phyloP scores from a whole-genome alignment of 805 yeast species.

The Kuraishia ogatae region DNA sequence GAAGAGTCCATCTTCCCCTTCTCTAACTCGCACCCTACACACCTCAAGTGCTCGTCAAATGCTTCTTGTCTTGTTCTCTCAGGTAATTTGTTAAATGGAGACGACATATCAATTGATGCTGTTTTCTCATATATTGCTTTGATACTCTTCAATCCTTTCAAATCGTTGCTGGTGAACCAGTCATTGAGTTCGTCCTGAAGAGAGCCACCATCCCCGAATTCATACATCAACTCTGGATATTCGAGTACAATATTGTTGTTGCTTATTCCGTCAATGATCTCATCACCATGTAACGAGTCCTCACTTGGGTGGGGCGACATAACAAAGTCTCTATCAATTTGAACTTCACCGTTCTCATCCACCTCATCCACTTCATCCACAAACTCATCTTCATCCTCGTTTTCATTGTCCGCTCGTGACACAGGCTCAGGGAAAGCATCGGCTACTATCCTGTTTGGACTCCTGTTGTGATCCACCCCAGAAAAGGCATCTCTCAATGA shows the following conservation, averaged over 20 bases:
- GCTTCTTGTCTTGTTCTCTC: neutral
- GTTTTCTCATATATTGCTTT: conserved; percentile 1
- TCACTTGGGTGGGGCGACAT: conserved; percentile 1
- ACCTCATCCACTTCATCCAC: conserved; percentile 3
- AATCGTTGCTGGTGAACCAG: conserved; percentile 26
- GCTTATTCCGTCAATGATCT: conserved; percentile 22
- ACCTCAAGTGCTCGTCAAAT: neutral
- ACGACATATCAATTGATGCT: neutral
- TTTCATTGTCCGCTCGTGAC: conserved; percentile 21
- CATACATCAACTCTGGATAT: conserved; percentile 36
- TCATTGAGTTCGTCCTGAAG: conserved; percentile 30
- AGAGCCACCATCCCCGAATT: conserved; percentile 25
- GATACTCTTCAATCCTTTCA: conserved; percentile 14
- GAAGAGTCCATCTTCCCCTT: neutral
- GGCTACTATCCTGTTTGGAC: conserved; percentile 5
- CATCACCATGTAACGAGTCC: conserved; percentile 13
- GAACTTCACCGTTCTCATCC: conserved; percentile 4
- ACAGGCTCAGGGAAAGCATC: conserved; percentile 19
- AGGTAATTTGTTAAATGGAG: neutral
- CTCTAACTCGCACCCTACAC: neutral
- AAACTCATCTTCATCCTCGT: conserved; percentile 9
- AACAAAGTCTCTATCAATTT: neutral
- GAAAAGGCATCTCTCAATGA: neutral
- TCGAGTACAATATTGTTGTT: conserved; percentile 23
- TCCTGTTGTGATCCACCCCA: neutral